Percentiles rank a stretch among this genome's conserved stretches.
Conservation (phyloP, 495 filamentous ascomycete species). For the Monascus purpureus region DNA sequence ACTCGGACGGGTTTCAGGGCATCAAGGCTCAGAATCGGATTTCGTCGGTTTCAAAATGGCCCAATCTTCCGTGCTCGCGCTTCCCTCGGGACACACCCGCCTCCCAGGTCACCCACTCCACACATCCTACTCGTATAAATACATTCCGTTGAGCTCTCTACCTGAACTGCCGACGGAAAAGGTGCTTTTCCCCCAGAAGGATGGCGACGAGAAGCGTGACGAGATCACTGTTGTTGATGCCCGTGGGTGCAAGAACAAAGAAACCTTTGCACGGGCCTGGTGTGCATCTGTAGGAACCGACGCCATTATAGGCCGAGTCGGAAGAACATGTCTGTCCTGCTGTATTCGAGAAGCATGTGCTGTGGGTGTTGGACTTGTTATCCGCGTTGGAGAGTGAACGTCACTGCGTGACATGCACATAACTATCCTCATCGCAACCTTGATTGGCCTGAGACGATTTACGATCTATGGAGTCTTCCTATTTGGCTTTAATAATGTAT, state of each 20-base stretch:
- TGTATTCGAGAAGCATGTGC: conserved; percentile 59
- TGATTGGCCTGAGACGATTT: no score
- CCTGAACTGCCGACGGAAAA: conserved; percentile 13
- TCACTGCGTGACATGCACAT: no score
- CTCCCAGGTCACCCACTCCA: conserved; percentile 50
- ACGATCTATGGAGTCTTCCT: no score
- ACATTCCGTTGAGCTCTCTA: conserved; percentile 38
- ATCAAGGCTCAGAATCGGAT: conserved; percentile 7
- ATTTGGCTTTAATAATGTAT: no score
- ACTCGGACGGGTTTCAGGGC: conserved; percentile 15
- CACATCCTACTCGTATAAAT: conserved; percentile 42
- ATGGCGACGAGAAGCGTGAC: conserved; percentile 14
- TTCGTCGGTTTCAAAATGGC: conserved; percentile 32
- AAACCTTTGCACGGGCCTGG: conserved; percentile 53
- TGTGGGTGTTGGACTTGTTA: conserved; percentile 47
- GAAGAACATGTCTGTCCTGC: conserved; percentile 51
- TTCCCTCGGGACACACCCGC: conserved; percentile 11
- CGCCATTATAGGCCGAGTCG: conserved; percentile 50
- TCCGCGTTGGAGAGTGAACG: conserved; percentile 40
- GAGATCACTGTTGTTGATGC: conserved; percentile 35
- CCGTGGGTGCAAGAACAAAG: conserved; percentile 40
- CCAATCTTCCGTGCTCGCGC: conserved; percentile 20
- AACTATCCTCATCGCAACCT: no score
- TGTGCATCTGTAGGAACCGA: conserved; percentile 57
- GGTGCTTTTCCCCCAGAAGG: conserved; percentile 1